A percentile compares a stretch with the other conserved stretches of the same genome.
Evolutionary conservation across 2,329 filamentous ascomycete genomes (phyloP).

Genomic region (Sarocladiaceae sp.): DNA sequence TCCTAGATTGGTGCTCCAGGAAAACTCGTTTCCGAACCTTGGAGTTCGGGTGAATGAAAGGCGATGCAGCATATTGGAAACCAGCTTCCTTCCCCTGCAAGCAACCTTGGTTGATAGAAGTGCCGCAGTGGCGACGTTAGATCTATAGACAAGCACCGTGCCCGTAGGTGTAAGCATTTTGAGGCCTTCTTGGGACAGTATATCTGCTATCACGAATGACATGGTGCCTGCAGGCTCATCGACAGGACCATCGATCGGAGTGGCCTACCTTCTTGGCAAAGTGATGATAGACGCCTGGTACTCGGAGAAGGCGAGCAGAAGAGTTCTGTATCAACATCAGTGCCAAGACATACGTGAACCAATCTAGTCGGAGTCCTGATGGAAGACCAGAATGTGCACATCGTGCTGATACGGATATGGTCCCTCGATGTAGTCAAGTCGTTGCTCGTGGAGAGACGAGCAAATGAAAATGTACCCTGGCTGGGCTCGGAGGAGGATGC

Average conservation of each 20-base stretch:
- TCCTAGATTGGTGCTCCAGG: not conserved
- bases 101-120: conserved; percentile 2
- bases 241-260: conserved; percentile 1
- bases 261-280: conserved; percentile 1
- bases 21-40: conserved; percentile 2
- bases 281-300: not conserved
- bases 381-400: conserved; percentile 1
- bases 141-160: not conserved
- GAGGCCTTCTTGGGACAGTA: conserved; percentile 1
- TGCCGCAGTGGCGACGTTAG: not conserved
- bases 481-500: not conserved
- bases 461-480: conserved; percentile 1
- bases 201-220: conserved; percentile 4
- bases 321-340: not conserved
- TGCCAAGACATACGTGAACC: not conserved
- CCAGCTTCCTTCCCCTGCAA: not conserved
- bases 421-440: not conserved
- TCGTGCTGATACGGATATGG: conserved; percentile 1
- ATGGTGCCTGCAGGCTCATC: conserved; percentile 1
- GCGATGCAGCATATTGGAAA: not conserved
- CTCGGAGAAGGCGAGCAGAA: conserved; percentile 1
- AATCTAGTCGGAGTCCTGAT: not conserved
- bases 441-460: not conserved
- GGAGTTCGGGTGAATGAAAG: conserved; percentile 2
- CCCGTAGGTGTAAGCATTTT: conserved; percentile 1